Base-by-base conservation (phyloP, 2,329 filamentous ascomycete species). In the Mycosphaerella arachidis region DNA sequence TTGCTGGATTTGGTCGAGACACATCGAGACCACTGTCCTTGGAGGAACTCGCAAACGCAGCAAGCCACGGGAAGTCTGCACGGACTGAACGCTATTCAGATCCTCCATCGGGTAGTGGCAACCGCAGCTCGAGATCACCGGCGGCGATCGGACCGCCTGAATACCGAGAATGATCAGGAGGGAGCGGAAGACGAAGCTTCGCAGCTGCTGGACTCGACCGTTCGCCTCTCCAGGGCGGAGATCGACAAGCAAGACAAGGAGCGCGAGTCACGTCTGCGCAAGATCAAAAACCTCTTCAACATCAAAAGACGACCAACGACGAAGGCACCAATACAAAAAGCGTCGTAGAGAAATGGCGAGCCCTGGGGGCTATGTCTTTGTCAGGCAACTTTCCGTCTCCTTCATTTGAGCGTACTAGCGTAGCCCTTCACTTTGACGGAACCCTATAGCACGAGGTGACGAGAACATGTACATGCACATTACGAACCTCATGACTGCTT, bases 1-100 rank as follows among this genome's bases (percentile, higher is more conserved):
- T 58, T 60, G 24, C 60, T 74, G 13, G 66, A 75, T 57, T 67
- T 75, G 6, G 48, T 72, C 3, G 66, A 73, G 24, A 62, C 70
- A 58, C 73, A 75, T 55, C 73, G 73, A 40, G 73, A 75, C 12
- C 70, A 75, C 57, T 75, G 73, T 53, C 73, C 73, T 4, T 75
- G 71, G 72, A 71, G 72, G 48, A 75, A 72, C 55, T 35, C 72
- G 6, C 55, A 52, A 24, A 68, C 67, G 1, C 73, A 75, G 60
- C 64, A 67, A 20, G 72, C 70, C 4, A 68, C 68, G 1, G 73
- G 73, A 9, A 72, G 65, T 35, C 63, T 73, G 50, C 63, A 55
- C 13, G 70, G 69, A 3, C 59, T 70, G 6, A 72, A 73, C 33
- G 73, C 72, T 4, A 64, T 63, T 54, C 61, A 71, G 40, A 72